phyloP scores from a whole-genome alignment of 169 alveolate genomes.

The Cryptosporidium tyzzeri region DNA sequence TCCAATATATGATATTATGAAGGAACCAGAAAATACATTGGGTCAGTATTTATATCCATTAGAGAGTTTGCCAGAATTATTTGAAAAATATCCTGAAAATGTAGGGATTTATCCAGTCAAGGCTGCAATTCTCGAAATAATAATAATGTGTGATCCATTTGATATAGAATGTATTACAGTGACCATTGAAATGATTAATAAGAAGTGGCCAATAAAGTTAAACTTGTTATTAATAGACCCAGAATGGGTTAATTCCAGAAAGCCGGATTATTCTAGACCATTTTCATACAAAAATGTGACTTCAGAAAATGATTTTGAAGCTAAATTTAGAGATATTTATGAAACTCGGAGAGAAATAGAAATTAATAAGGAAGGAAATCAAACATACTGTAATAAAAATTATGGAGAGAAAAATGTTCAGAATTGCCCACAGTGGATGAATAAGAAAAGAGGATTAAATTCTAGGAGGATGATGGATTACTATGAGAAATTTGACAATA shows the following conservation, averaged over 20 bases:
- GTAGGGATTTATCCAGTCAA: slow-evolving; percentile 61
- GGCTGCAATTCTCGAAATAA: slow-evolving; percentile 38
- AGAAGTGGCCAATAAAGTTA: slow-evolving; percentile 57
- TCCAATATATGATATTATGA: slow-evolving; percentile 61
- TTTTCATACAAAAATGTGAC: slow-evolving; percentile 31
- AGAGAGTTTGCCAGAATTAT: slow-evolving; percentile 35
- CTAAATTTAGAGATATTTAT: slow-evolving; percentile 11
- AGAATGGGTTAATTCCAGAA: slow-evolving; percentile 47
- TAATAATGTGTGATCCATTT: slow-evolving; percentile 63
- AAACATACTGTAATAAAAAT: neutral
- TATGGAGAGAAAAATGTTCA: neutral
- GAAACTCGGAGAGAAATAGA: neutral
- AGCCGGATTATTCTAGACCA: slow-evolving; percentile 37
- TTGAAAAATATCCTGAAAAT: slow-evolving; percentile 25
- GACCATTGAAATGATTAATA: slow-evolving; percentile 30
- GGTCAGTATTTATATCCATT: slow-evolving; percentile 65
- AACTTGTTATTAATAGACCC: slow-evolving; percentile 62
- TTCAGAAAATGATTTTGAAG: slow-evolving; percentile 39
- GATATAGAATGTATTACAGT: slow-evolving; percentile 70
- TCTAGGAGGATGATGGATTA: neutral
- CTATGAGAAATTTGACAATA: neutral
- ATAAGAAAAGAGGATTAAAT: neutral
- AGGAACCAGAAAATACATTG: slow-evolving; percentile 51
- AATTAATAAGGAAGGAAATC: neutral
- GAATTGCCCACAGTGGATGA: slow-evolving; percentile 55